These are phyloP conservation scores for Parachaetomium inaequale DNA, from an alignment of 495 filamentous ascomycete genomes.

Conservation along the genomic window DNA sequence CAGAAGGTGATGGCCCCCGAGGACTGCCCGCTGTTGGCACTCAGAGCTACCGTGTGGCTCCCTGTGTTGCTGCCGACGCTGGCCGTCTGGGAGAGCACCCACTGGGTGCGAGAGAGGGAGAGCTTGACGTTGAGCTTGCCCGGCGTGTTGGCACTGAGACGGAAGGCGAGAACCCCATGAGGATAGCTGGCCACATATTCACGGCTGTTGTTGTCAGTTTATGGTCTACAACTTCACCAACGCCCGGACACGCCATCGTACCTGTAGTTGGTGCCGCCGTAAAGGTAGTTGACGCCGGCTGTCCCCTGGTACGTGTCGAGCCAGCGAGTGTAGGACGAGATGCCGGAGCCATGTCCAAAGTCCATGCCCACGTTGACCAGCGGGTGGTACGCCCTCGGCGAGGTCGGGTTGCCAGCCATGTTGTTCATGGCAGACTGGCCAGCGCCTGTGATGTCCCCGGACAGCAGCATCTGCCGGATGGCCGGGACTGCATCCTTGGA, in stretches of 20 bases:
- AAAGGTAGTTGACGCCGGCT: neutral
- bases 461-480: neutral
- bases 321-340: neutral
- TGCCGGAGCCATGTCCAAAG: neutral
- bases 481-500: neutral
- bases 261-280: neutral
- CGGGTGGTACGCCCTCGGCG: neutral
- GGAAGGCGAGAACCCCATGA: neutral
- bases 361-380: neutral
- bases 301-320: neutral
- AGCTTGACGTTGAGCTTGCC: neutral
- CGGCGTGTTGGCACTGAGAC: neutral
- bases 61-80: neutral
- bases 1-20: neutral
- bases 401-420: conserved; percentile 1
- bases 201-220: neutral
- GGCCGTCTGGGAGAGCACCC: neutral
- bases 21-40: neutral
- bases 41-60: neutral
- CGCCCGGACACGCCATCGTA: neutral
- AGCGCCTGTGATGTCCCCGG: neutral
- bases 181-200: conserved; percentile 1
- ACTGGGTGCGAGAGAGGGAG: neutral
- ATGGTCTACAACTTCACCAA: neutral
- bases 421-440: neutral